Evolutionary conservation across 495 filamentous ascomycete species (phyloP), one percentile per base, ranked within the genome.

Genomic region (Clavariopsis aquatica): DNA sequence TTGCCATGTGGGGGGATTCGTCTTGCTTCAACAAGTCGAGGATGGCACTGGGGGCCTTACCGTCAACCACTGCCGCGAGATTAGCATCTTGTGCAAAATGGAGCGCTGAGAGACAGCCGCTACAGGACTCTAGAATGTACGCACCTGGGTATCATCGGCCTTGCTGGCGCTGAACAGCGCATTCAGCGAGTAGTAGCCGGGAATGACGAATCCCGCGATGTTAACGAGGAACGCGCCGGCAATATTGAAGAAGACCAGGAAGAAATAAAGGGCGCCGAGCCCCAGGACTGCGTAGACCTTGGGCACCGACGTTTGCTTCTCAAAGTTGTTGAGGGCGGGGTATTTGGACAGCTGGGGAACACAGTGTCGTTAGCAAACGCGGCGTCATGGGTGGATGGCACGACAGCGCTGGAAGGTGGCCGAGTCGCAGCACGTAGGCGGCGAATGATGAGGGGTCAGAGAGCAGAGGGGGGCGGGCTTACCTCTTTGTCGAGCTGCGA

Each of bases 161-260:
- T 90, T 96, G 73, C 78, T 79, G 26, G 85, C 71, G 60, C 86
- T 92, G 80, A 98, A 98, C 60, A 99, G 80, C 22, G 94, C 93
- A 65, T 88, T 83, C 43, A 99, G 81, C 36, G 93, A 96, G 77
- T 96, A 99, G 82, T 99, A 99, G 60, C 88, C 93, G 51, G 94
- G 94, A 64, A 99, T 82, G 53, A 93, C 75, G 75, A 98, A 99
- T 56, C 94, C 94, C 56, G 95, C 95, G 66, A 95, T 80, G 80
- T 99, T 99, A 74, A 95, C 94, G 66, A 99, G 85, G 76, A 98
- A 89, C 76, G 94, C 90, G 72, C 94, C 93, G 64, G 91, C 94
- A 70, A 97, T 93, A 84, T 99, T 99, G 84, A 99, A 95, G 83
- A 98, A 89, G 79, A 98, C 90, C 19, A 99, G 85, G 85, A 97